Conservation (phyloP, 2,329 filamentous ascomycete species). For the Hypoxylon sp. region DNA sequence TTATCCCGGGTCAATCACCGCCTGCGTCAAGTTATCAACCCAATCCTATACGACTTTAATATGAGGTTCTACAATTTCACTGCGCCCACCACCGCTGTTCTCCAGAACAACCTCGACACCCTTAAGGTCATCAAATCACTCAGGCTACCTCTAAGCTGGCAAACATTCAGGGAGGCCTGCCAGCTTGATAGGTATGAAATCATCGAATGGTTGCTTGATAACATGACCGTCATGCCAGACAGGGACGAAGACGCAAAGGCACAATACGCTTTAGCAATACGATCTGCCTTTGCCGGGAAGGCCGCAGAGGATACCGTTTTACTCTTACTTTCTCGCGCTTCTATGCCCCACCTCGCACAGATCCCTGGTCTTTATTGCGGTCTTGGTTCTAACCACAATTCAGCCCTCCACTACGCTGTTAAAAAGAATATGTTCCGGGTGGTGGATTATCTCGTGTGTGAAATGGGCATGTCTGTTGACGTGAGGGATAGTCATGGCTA, state of each 20-base stretch:
- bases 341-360: neutral
- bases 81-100: neutral
- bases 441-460: slow-evolving; percentile 3
- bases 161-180: neutral
- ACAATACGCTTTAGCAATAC: neutral
- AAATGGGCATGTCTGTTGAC: slow-evolving; percentile 1
- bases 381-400: neutral
- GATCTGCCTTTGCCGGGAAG: neutral
- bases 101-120: neutral
- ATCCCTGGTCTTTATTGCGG: neutral
- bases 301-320: neutral
- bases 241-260: neutral
- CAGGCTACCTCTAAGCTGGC: neutral
- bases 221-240: neutral
- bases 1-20: slow-evolving; percentile 6
- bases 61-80: neutral
- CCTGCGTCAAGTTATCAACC: neutral
- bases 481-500: neutral
- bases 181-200: neutral
- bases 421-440: neutral
- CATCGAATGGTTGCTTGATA: neutral
- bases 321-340: neutral
- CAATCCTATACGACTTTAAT: slow-evolving; percentile 1
- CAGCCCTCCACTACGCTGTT: slow-evolving; percentile 11
- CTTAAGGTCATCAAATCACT: neutral